Evolutionary conservation across 805 yeast genomes (phyloP).

Genomic region (Candida corydali): DNA sequence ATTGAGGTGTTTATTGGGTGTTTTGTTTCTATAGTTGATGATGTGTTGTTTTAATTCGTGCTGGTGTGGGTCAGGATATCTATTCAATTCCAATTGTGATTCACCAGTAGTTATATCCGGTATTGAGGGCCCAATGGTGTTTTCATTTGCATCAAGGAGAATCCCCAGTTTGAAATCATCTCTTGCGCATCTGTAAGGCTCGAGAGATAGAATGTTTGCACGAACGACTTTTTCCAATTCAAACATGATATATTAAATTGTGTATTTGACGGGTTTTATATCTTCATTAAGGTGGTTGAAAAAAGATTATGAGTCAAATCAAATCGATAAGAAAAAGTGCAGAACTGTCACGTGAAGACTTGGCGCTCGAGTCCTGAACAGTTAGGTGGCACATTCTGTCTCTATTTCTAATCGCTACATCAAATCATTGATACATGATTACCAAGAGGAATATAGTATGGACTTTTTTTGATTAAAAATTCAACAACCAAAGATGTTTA

Average conservation of each 20-base stretch:
- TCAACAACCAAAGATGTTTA: no score
- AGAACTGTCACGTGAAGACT: conserved; percentile 1
- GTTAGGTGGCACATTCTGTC: no score
- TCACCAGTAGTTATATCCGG: conserved; percentile 42
- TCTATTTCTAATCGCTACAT: no score
- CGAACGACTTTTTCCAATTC: conserved; percentile 61
- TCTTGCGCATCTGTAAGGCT: conserved; percentile 95
- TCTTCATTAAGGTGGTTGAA: no score
- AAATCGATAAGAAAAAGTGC: neutral
- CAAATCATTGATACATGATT: no score
- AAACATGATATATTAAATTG: conserved; percentile 31
- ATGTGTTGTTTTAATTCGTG: conserved; percentile 66
- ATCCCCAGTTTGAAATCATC: conserved; percentile 91
- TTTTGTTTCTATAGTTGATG: conserved; percentile 64
- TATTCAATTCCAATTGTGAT: conserved; percentile 55
- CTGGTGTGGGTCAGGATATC: conserved; percentile 98
- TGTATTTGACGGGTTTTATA: no score
- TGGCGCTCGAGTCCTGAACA: no score
- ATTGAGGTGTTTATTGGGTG: conserved; percentile 25
- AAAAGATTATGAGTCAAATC: conserved; percentile 3
- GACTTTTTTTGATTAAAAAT: no score
- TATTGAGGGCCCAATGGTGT: conserved; percentile 86
- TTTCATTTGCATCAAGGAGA: conserved; percentile 92
- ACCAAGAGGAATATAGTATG: no score
- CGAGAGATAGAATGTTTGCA: conserved; percentile 77